Base-by-base conservation (phyloP, 257 asterid species). In the Nyctanthes arbortristis region DNA sequence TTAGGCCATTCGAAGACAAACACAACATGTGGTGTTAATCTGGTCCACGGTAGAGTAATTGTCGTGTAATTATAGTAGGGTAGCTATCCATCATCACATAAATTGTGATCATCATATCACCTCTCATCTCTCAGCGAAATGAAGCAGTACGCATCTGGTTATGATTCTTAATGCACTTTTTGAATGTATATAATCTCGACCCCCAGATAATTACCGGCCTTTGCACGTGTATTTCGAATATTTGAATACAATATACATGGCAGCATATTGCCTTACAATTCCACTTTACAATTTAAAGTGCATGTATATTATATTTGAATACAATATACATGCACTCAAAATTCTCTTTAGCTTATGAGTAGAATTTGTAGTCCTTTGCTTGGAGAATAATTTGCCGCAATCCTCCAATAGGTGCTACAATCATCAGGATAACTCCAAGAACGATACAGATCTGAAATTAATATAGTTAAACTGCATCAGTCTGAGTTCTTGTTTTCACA, bases 381-480 rank as follows among this genome's bases (percentile, higher is more conserved):
- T 66, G 45, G 3, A 75, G 18, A 69, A 82, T 82, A 56, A 85
- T 82, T 54, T 70, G 73, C 63, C 88, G 71, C 22, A 85, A 73
- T 33, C 86, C 90, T 73, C 90, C 86, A 39, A 85, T 80, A 1
- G 86, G 86, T 65, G 88, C 84, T 25, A 76, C 30, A 37, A 74
- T 18, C 83, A 49, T 71, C 83, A 85, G 66, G 12, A 34, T 7
- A 2, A 66, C 72, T 33, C 90, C 90, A 77, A 82, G 76, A 0
- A 72, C 64, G 62, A 85, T 85, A 79, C 86, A 82, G 39, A 78
- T 20, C 90, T 85, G 87, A 62, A 28, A 70, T 49, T 28, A 28
- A 59, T 25, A 32, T n/a, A 22, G 13, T 12, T 55, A 11, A 47
- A 30, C n/a, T 4, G 5, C 61, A 47, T 4, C 36, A 62, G 34